Percentiles rank a stretch among this genome's conserved stretches.
Evolutionary conservation across 805 yeast species (phyloP).

Genomic region (Torulaspora maleeae): DNA sequence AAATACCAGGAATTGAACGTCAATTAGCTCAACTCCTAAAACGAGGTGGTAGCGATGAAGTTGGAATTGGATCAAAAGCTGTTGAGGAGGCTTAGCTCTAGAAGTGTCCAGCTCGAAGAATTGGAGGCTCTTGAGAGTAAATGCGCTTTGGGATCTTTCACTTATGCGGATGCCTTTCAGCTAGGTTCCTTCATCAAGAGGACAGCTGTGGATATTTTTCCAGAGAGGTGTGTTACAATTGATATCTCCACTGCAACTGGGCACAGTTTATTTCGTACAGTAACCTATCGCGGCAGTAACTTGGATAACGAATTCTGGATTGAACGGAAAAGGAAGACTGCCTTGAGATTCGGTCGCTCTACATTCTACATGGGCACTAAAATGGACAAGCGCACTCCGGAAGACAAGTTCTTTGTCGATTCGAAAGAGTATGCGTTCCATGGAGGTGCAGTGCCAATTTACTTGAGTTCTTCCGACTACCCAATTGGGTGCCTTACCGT

Average conservation of each 20-base stretch:
- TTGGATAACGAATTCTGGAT: constrained; percentile 56
- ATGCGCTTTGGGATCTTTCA: constrained; percentile 15
- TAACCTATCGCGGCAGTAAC: constrained; percentile 37
- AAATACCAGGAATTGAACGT: neutral
- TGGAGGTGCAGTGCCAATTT: constrained; percentile 55
- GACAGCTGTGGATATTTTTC: constrained; percentile 30
- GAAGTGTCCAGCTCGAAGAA: constrained; percentile 9
- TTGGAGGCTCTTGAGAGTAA: constrained; percentile 7
- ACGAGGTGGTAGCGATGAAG: neutral
- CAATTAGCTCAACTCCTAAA: neutral
- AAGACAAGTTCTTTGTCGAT: constrained; percentile 41
- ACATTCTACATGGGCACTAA: constrained; percentile 46
- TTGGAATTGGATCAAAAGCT: constrained; percentile 7
- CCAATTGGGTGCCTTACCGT: constrained; percentile 48
- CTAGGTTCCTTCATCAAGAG: constrained; percentile 43
- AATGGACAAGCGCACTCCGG: constrained; percentile 34
- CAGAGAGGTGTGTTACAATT: constrained; percentile 41
- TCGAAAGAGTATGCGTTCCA: constrained; percentile 46
- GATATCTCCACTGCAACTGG: constrained; percentile 46
- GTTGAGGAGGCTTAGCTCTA: constrained; percentile 4
- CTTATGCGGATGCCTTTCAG: constrained; percentile 42
- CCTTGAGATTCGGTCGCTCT: constrained; percentile 44
- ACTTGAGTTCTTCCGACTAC: constrained; percentile 31
- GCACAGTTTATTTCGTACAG: constrained; percentile 43
- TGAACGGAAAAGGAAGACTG: constrained; percentile 45